Conservation (phyloP, 139 green algal genomes). For the Eudorina sp. region DNA sequence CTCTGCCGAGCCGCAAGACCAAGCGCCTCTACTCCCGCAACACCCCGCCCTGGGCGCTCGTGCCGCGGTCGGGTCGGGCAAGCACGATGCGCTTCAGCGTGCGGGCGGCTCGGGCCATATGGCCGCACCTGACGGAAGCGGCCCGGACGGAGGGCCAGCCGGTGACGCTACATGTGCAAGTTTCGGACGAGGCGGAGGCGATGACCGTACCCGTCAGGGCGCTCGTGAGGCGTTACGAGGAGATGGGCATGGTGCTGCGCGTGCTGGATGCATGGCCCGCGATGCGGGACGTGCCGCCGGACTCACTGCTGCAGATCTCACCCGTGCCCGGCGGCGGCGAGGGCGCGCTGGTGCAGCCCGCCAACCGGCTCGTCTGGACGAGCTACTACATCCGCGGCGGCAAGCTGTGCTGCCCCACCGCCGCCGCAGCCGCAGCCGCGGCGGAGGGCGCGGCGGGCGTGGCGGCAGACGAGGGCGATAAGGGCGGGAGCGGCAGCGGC, state of each 20-base stretch:
- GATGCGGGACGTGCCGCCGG: neutral
- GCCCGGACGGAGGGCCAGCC: neutral
- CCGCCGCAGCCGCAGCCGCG: neutral
- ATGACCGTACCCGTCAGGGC: too few species aligned
- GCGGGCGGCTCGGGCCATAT: neutral
- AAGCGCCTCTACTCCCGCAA: too few species aligned
- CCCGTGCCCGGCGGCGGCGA: neutral
- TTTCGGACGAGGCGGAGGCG: neutral
- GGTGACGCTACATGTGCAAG: neutral
- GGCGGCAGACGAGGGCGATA: neutral
- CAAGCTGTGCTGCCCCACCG: constrained; percentile 5
- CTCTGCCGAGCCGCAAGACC: too few species aligned
- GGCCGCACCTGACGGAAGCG: neutral
- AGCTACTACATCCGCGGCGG: neutral
- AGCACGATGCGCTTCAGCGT: neutral
- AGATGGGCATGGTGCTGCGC: neutral
- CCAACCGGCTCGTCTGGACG: neutral
- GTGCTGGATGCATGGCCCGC: neutral
- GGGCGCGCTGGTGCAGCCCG: neutral
- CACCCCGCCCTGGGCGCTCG: neutral
- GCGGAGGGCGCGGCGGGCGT: neutral
- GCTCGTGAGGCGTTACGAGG: neutral
- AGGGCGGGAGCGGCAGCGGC: neutral
- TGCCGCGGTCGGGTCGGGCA: neutral
- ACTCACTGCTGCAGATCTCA: neutral